phyloP scores from a whole-genome alignment of 345 rosid genomes.

The Microcos paniculata region DNA sequence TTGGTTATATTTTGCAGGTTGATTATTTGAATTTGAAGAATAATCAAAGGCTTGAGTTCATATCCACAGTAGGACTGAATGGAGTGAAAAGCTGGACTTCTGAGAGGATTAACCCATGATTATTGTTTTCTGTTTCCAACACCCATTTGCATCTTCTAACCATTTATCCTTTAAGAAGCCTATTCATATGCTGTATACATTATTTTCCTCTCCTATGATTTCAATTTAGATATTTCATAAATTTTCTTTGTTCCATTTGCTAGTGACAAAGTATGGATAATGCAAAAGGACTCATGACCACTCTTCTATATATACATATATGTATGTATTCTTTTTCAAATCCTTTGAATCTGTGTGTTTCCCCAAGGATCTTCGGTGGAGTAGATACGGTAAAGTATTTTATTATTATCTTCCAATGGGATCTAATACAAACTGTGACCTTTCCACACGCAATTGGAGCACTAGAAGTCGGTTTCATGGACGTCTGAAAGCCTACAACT shows the following conservation, averaged over 20 bases:
- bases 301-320: not conserved
- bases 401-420: not conserved
- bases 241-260: not conserved
- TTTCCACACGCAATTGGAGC: not conserved
- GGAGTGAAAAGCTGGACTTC: conserved; percentile 65
- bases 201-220: not conserved
- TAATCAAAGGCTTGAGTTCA: conserved; percentile 57
- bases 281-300: conserved; percentile 2
- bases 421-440: not conserved
- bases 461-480: not conserved
- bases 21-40: conserved; percentile 90
- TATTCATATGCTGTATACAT: not conserved
- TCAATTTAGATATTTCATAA: not conserved
- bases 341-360: not conserved
- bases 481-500: conserved; percentile 24
- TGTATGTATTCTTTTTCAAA: conserved; percentile 8
- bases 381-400: not conserved
- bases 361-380: conserved; percentile 5
- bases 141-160: not conserved
- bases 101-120: conserved; percentile 59
- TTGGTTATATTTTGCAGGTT: conserved; percentile 49
- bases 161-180: not conserved
- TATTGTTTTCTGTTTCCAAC: not conserved
- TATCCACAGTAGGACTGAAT: conserved; percentile 33
- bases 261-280: not conserved